phyloP scores from a whole-genome alignment of 2,329 filamentous ascomycete species.

The Zarea fungicola region DNA sequence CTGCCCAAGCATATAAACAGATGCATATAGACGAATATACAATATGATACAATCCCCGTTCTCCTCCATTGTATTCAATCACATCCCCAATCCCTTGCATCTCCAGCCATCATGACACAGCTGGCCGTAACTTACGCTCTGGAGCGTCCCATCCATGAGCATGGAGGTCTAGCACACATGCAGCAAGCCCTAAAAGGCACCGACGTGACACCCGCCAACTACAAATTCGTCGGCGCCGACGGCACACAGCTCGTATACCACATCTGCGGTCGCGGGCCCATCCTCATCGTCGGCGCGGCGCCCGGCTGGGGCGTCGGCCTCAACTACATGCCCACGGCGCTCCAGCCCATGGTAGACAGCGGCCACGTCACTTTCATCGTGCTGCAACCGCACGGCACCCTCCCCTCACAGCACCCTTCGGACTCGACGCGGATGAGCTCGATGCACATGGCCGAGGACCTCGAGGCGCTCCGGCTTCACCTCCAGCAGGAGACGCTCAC shows the following conservation, averaged over 20 bases:
- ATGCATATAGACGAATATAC: too few relatives aligned
- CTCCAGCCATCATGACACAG: too few relatives aligned
- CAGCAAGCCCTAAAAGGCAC: neutral
- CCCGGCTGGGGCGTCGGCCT: slow-evolving; percentile 10
- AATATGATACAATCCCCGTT: too few relatives aligned
- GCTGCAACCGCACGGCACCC: slow-evolving; percentile 2
- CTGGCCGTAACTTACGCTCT: slow-evolving; percentile 6
- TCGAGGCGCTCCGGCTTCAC: neutral
- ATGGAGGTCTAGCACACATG: slow-evolving; percentile 4
- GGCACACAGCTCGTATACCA: slow-evolving; percentile 8
- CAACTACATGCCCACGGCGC: slow-evolving; percentile 7
- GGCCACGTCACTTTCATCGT: neutral
- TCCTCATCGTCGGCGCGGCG: neutral
- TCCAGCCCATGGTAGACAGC: neutral
- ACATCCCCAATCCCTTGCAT: too few relatives aligned
- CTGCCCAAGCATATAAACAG: too few relatives aligned
- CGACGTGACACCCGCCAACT: neutral
- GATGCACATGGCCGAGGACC: slow-evolving; percentile 7
- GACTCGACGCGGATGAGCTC: slow-evolving; percentile 4
- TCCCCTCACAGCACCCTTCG: neutral
- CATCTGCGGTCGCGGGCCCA: slow-evolving; percentile 1
- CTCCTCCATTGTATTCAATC: too few relatives aligned
- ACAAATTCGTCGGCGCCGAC: neutral
- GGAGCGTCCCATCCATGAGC: neutral
- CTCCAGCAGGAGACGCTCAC: neutral